These are phyloP conservation scores for Teratosphaeria viscida DNA, from an alignment of 2,329 filamentous ascomycete genomes.

Conservation along the genomic window DNA sequence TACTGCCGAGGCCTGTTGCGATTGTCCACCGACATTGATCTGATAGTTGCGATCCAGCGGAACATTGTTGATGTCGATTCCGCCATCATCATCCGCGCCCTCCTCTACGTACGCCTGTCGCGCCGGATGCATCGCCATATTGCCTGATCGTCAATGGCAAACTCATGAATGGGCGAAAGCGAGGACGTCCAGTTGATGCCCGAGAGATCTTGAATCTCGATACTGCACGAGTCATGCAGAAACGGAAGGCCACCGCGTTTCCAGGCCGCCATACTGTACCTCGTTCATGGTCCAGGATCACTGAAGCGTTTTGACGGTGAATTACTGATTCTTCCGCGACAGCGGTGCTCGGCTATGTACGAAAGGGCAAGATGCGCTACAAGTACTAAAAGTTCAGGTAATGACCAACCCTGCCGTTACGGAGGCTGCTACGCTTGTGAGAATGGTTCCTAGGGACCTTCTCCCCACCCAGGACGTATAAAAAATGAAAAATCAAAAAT, in stretches of 20 bases:
- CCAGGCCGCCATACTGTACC: too few species aligned
- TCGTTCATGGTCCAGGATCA: too few species aligned
- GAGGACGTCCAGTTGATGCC: background rate
- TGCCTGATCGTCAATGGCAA: background rate
- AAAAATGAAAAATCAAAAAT: too few species aligned
- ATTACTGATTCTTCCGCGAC: too few species aligned
- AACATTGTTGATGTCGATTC: slow-evolving; percentile 52
- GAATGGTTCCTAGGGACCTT: too few species aligned
- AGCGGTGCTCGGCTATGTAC: too few species aligned
- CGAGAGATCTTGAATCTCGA: background rate
- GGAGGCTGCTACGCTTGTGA: too few species aligned
- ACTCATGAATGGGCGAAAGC: background rate
- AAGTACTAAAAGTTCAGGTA: too few species aligned
- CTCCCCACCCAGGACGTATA: too few species aligned
- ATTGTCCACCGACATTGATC: slow-evolving; percentile 57
- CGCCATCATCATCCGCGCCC: slow-evolving; percentile 50
- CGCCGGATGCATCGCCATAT: slow-evolving; percentile 55
- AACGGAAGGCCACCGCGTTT: background rate
- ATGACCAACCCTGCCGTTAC: too few species aligned
- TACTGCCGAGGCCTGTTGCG: slow-evolving; percentile 76
- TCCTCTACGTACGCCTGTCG: slow-evolving; percentile 93
- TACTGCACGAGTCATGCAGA: background rate
- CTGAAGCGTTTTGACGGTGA: too few species aligned
- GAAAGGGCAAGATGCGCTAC: too few species aligned
- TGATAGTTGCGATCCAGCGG: slow-evolving; percentile 77